Conservation (phyloP, 108 stramenopile genomes). For the Cyclotella baltica region DNA sequence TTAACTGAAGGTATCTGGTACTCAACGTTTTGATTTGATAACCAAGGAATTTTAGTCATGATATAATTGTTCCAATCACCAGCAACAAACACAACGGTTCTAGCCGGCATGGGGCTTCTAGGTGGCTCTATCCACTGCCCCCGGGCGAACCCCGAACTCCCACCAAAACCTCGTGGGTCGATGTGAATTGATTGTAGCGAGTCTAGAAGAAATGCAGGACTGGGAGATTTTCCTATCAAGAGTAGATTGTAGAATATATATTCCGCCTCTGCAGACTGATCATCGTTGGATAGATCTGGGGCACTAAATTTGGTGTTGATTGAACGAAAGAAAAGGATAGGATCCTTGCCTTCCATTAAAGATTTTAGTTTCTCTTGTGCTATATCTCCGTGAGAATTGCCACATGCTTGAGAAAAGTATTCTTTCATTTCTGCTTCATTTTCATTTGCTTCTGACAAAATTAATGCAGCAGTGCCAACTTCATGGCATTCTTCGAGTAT, state of each 20-base stretch:
- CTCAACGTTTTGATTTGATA: slow-evolving; percentile 2
- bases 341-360: slow-evolving; percentile 3
- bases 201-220: slow-evolving; percentile 69
- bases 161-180: slow-evolving; percentile 84
- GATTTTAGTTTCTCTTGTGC: background rate
- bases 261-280: slow-evolving; percentile 9
- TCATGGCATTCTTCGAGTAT: slow-evolving; percentile 75
- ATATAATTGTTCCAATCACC: slow-evolving; percentile 36
- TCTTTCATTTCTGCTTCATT: slow-evolving; percentile 15
- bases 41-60: background rate
- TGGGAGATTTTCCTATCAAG: slow-evolving; percentile 54
- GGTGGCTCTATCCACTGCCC: slow-evolving; percentile 67
- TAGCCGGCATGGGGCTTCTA: slow-evolving; percentile 67
- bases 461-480: slow-evolving; percentile 67
- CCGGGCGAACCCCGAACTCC: slow-evolving; percentile 77
- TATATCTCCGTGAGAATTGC: background rate
- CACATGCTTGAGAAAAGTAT: slow-evolving; percentile 21
- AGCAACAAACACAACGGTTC: slow-evolving; percentile 67
- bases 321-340: slow-evolving; percentile 29
- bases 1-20: slow-evolving; percentile 15
- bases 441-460: slow-evolving; percentile 45
- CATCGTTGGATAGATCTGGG: background rate
- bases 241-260: slow-evolving; percentile 45
- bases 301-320: slow-evolving; percentile 13
- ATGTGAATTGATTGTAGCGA: slow-evolving; percentile 63